Evolutionary conservation across 768 basidiomycete species (phyloP).

Genomic region (Boletus coccyginus): DNA sequence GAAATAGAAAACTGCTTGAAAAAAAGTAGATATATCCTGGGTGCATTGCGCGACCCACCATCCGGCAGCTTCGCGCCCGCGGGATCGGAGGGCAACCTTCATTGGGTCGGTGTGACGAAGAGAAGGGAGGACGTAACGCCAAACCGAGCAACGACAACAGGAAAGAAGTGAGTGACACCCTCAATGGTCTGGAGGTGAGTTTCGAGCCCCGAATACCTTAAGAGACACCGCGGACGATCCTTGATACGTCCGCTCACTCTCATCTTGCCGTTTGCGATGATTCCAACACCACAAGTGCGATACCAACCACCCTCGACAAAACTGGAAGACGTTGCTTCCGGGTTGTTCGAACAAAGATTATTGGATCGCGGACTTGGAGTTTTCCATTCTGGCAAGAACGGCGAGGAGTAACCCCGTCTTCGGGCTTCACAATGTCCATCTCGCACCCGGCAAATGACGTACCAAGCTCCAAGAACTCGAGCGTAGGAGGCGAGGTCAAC

Average conservation of each 20-base stretch:
- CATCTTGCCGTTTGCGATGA: conserved; percentile 34
- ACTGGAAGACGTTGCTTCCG: conserved; percentile 43
- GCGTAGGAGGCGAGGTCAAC: conserved; percentile 7
- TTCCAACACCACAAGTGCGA: conserved; percentile 55
- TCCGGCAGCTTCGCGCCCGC: too few relatives aligned
- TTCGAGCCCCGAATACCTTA: conserved; percentile 38
- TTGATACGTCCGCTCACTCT: conserved; percentile 41
- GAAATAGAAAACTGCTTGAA: too few relatives aligned
- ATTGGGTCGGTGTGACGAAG: too few relatives aligned
- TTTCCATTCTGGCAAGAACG: conserved; percentile 35
- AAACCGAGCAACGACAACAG: too few relatives aligned
- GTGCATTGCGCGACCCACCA: too few relatives aligned
- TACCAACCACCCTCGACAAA: conserved; percentile 54
- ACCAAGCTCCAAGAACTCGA: conserved; percentile 40
- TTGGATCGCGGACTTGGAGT: conserved; percentile 40
- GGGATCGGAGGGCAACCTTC: too few relatives aligned
- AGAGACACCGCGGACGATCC: conserved; percentile 45
- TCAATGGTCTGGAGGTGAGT: conserved; percentile 38
- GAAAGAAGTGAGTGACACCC: not conserved
- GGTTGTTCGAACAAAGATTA: conserved; percentile 42
- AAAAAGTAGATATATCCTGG: too few relatives aligned
- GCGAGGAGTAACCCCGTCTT: conserved; percentile 26
- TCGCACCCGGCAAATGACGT: conserved; percentile 29
- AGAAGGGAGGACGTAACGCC: too few relatives aligned
- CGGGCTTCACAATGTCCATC: conserved; percentile 35